Evolutionary conservation across 805 yeast species (phyloP), one percentile per base, ranked within the genome.

Genomic region (Hanseniaspora vineae): DNA sequence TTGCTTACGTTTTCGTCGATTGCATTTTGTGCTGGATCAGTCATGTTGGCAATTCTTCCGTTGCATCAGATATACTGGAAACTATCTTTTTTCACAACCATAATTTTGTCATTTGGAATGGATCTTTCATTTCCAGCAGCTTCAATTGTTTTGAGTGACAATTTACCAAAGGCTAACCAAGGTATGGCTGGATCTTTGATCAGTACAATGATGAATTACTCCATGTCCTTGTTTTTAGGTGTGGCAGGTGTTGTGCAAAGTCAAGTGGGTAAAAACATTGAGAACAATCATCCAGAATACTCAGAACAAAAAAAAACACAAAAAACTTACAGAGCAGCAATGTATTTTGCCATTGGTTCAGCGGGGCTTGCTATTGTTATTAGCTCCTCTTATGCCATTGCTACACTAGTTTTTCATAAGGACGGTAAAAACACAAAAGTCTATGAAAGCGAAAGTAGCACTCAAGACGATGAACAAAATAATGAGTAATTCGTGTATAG

Each of bases 51-150:
- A 1, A 66, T 75, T 0, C 69, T 77, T 45, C 87, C 88, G 0
- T 72, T 73, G 1, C 54, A 73, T 46, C 84, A 82, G 58, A 66
- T 75, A 0, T 84, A 72, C 57, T 84, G 77, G 73, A 67, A 71
- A 8, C 70, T 77, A 56, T 61, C 75, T 2, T 70, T 84, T 55
- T 78, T 81, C 2, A 71, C 75, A 31, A 67, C 75, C 69, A 54
- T 78, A 15, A 62, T 83, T 6, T 63, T 77, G 5, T 73, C 80
- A 13, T 80, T 79, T 69, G 94, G 87, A 2, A 81, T 84, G 88
- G 90, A 84, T 59, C 66, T 80, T 59, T 77, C 84, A 29, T 84
- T 82, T 60, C 90, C 92, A 0, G 80, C 89, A 1, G 79, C 84
- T 0, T 76, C 87, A 0, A 69, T 83, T 44, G 71, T 80, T 13